These are phyloP conservation scores for Hirschioporus abietinus DNA, from an alignment of 768 basidiomycete genomes.

Conservation along the genomic window DNA sequence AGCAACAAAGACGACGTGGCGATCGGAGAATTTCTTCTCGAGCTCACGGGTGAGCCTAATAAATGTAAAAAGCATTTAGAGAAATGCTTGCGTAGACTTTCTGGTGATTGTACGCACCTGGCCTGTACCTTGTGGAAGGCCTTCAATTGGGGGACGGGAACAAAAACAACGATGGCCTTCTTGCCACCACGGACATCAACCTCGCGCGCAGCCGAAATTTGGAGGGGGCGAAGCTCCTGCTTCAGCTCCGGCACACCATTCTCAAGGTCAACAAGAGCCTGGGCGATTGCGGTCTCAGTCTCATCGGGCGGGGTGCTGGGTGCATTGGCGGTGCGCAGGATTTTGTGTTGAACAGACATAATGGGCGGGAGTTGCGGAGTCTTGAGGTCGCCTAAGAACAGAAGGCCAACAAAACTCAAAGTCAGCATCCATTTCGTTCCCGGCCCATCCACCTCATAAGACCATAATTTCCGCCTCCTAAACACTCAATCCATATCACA, in stretches of 20 bases:
- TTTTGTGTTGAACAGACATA: slow-evolving; percentile 85
- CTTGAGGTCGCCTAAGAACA: slow-evolving; percentile 1
- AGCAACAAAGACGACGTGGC: slow-evolving; percentile 97
- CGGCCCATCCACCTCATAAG: not conserved
- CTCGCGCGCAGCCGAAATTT: slow-evolving; percentile 98
- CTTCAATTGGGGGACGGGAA: slow-evolving; percentile 95
- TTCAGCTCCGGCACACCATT: slow-evolving; percentile 98
- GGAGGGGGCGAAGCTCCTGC: slow-evolving; percentile 88
- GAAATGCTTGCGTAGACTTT: not conserved
- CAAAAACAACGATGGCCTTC: slow-evolving; percentile 98
- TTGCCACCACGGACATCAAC: slow-evolving; percentile 99
- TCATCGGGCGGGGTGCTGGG: slow-evolving; percentile 86
- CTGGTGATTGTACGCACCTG: slow-evolving; percentile 49
- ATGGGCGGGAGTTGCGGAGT: slow-evolving; percentile 22
- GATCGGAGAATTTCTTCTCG: slow-evolving; percentile 99
- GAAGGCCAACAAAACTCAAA: not conserved
- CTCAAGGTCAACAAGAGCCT: slow-evolving; percentile 96
- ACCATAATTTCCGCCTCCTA: not conserved
- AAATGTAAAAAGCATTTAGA: slow-evolving; percentile 5
- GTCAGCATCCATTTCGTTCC: not conserved
- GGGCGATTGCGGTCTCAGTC: slow-evolving; percentile 86
- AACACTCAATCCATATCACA: not conserved
- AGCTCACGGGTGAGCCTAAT: slow-evolving; percentile 92
- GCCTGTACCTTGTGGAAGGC: slow-evolving; percentile 98
- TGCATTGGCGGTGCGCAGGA: slow-evolving; percentile 94